phyloP scores from a whole-genome alignment of 2,329 filamentous ascomycete genomes.

The Penicillium hordei region DNA sequence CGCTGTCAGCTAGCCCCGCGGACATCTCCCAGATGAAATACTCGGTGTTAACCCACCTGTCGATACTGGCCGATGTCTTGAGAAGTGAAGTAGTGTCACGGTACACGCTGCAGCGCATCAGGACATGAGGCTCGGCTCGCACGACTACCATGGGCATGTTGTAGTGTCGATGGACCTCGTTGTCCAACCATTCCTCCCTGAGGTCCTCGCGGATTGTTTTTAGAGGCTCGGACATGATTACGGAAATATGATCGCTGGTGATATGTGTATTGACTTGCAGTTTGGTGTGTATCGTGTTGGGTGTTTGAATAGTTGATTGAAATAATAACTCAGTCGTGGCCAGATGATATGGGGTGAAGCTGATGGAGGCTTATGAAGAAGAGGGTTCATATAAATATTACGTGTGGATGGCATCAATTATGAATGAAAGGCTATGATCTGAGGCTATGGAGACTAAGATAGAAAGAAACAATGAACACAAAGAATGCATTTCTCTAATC shows the following conservation, averaged over 20 bases:
- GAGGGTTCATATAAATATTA: background rate
- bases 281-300: background rate
- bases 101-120: background rate
- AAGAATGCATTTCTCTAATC: background rate
- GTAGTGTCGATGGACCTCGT: constrained; percentile 2
- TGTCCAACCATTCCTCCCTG: background rate
- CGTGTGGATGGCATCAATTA: background rate
- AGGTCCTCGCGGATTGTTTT: background rate
- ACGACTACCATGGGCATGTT: constrained; percentile 1
- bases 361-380: background rate
- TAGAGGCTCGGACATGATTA: background rate
- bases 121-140: background rate
- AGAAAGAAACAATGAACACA: background rate
- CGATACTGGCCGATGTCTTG: background rate
- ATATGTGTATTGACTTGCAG: background rate
- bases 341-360: background rate
- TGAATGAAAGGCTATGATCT: background rate
- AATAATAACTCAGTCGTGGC: background rate
- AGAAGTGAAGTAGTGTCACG: background rate
- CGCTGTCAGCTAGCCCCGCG: constrained; percentile 1
- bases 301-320: background rate
- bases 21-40: constrained; percentile 10
- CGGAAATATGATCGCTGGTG: background rate
- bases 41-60: constrained; percentile 5
- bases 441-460: too few species aligned